Conservation (phyloP, 2,329 filamentous ascomycete species). For the Xylaria sp. region DNA sequence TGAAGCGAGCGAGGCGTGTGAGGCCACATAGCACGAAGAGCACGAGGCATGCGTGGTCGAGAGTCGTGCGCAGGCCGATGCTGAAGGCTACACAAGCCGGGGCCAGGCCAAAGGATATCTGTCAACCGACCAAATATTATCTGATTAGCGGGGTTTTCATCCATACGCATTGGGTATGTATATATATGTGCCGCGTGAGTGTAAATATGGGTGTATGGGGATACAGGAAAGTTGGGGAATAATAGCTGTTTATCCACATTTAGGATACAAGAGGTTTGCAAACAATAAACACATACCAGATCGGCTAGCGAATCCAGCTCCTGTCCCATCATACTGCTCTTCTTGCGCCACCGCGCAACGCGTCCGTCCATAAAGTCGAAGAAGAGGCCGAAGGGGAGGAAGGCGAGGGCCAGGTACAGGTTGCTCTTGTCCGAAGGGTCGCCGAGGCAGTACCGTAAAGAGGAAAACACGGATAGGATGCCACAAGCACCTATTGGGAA, state of each 20-base stretch:
- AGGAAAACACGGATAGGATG: constrained; percentile 95
- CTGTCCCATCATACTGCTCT: constrained; percentile 97
- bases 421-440: constrained; percentile 73
- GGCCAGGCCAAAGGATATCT: constrained; percentile 96
- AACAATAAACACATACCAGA: constrained; percentile 69
- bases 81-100: constrained; percentile 89
- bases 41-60: constrained; percentile 82
- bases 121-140: not conserved
- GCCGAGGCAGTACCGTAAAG: constrained; percentile 89
- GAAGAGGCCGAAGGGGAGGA: constrained; percentile 93
- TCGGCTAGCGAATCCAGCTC: constrained; percentile 97
- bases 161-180: not conserved
- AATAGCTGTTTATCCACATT: no score
- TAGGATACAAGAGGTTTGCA: not conserved
- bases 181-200: not conserved
- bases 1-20: constrained; percentile 94
- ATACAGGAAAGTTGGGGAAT: not conserved
- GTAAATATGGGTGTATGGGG: constrained; percentile 2
- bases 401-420: constrained; percentile 83
- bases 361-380: constrained; percentile 99
- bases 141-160: constrained; percentile 12
- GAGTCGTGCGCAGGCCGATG: constrained; percentile 83
- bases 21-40: constrained; percentile 97
- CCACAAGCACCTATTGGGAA: constrained; percentile 76
- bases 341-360: constrained; percentile 94